Base-by-base conservation (phyloP, 2,329 filamentous ascomycete species). In the Fusarium nodosum region DNA sequence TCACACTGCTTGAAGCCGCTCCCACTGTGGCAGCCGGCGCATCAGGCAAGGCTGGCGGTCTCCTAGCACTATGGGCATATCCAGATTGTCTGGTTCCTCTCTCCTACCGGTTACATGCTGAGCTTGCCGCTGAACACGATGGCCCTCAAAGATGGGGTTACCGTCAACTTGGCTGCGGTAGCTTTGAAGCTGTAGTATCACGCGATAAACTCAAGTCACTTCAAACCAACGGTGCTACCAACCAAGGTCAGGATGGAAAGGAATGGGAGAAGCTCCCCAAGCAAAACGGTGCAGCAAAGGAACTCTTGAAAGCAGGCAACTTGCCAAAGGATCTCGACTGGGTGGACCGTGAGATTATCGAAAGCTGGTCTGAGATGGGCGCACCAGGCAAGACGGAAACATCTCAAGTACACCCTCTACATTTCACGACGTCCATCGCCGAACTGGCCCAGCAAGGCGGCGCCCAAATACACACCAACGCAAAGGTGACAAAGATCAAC, bases 21-120 rank as follows among this genome's bases (percentile, higher is more conserved):
- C 87, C 90, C 22, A 86, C 90, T 45, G 90, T 98, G 69, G 96
- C 96, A 9, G 89, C 93, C n/a, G 95, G 93, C 26, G 95, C 96
- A 38, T 97, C 94, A 11, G 96, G 96, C 41, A 98, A 97, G 81
- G 95, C 96, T 1, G 96, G 96, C 18, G 96, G 96, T 2, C 85
- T 99, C 7, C 86, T 99, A 24, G 96, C 91, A 1, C 84, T 94
- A 18, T 98, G 95, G 94, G 96, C 95, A 1, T 97, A 97, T 76
- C 96, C 96, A 0, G 84, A 84, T 60, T 91, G 88, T 74, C 88
- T 98, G 39, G 95, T 97, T 1, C 93, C 93, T 1, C 83, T 98
- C 42, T 97, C 93, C 60, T 98, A 94, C 80, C 86, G 86, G 48
- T 84, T 98, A 18, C 96, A 98, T 76, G 87, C 88, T 34, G 89